Conservation (phyloP, 164 flowering plant species). For the Magnolia sinica region DNA sequence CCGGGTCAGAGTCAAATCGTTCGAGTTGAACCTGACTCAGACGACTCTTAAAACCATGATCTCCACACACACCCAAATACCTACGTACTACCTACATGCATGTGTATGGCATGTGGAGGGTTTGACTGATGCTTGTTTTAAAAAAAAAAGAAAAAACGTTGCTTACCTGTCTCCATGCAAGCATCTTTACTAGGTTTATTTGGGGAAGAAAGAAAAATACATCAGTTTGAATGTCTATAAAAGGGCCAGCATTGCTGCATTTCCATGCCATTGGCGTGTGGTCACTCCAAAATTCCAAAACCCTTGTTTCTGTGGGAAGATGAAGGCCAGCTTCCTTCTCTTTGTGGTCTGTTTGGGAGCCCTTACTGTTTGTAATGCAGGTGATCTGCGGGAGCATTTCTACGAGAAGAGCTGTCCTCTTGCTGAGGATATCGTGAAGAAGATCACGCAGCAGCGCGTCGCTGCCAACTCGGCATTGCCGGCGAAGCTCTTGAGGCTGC, state of each 20-base stretch:
- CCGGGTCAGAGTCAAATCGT: too few species aligned
- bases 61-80: too few species aligned
- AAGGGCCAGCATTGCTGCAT: too few species aligned
- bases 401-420: constrained; percentile 33
- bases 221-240: too few species aligned
- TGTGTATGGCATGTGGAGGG: too few species aligned
- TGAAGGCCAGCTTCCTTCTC: constrained; percentile 2
- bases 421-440: constrained; percentile 36
- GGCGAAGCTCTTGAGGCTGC: constrained; percentile 51
- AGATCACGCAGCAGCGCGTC: constrained; percentile 30
- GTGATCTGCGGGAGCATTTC: constrained; percentile 10
- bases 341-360: constrained; percentile 2
- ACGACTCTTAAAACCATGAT: too few species aligned
- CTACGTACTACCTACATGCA: too few species aligned
- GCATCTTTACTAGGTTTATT: not conserved
- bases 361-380: constrained; percentile 1
- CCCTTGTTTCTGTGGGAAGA: not conserved
- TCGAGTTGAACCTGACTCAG: too few species aligned
- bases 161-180: not conserved
- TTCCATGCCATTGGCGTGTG: not conserved
- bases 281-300: not conserved
- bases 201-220: too few species aligned
- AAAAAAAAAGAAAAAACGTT: too few species aligned
- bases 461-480: constrained; percentile 29
- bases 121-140: too few species aligned